Percentiles rank a stretch among this genome's conserved stretches.
Evolutionary conservation across 345 rosid species (phyloP).

Genomic region (Linum usitatissimum): DNA sequence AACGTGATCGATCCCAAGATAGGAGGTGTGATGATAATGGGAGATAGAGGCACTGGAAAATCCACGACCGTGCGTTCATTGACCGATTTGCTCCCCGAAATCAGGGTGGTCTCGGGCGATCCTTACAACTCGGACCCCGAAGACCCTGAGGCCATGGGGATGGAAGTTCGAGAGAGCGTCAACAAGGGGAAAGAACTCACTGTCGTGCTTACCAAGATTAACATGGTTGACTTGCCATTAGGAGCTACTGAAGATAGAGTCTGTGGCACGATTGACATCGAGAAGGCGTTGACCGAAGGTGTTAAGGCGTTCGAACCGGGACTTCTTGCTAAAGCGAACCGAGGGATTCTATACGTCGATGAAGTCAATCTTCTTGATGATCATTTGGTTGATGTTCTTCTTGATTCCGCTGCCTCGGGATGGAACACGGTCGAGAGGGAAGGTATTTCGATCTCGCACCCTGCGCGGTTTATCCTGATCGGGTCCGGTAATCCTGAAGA

Average conservation of each 20-base stretch:
- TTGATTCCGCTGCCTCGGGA: constrained; percentile 93
- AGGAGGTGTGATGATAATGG: constrained; percentile 97
- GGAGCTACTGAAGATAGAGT: constrained; percentile 98
- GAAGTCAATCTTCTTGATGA: constrained; percentile 96
- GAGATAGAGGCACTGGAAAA: constrained; percentile 90
- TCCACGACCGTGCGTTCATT: constrained; percentile 86
- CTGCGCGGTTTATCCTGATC: constrained; percentile 82
- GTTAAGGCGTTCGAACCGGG: constrained; percentile 98
- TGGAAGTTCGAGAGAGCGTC: constrained; percentile 65
- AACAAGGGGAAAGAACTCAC: constrained; percentile 45
- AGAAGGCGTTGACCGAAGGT: constrained; percentile 93
- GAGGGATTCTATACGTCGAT: constrained; percentile 93
- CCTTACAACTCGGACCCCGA: constrained; percentile 88
- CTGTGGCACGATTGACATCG: constrained; percentile 94
- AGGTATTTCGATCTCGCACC: constrained; percentile 88
- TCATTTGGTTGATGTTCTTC: constrained; percentile 88
- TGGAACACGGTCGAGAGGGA: constrained; percentile 97
- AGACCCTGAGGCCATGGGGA: constrained; percentile 89
- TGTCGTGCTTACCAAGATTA: constrained; percentile 47
- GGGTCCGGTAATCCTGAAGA: constrained; percentile 97
- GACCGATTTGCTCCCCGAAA: constrained; percentile 85
- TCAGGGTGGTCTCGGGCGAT: constrained; percentile 68
- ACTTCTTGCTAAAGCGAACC: constrained; percentile 88
- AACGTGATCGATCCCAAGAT: constrained; percentile 95
- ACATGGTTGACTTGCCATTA: constrained; percentile 93